phyloP scores from a whole-genome alignment of 2,329 filamentous ascomycete genomes.

The Aspergillus proliferans region DNA sequence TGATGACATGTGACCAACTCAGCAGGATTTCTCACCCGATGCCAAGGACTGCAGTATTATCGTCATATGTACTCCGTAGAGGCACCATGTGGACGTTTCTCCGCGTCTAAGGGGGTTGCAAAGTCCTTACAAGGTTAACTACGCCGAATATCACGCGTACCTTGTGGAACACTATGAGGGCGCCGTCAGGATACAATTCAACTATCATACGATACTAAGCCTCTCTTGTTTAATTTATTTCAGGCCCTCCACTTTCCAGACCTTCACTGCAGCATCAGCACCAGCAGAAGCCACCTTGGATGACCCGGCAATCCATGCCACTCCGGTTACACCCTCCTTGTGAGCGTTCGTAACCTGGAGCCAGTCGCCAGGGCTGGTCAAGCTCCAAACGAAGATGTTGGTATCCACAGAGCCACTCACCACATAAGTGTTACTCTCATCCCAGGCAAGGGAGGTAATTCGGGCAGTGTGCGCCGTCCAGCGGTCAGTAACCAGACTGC shows the following conservation, averaged over 20 bases:
- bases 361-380: conserved; percentile 73
- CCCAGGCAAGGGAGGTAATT: conserved; percentile 69
- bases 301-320: conserved; percentile 67
- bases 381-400: conserved; percentile 86
- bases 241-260: conserved; percentile 65
- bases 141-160: not conserved
- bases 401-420: conserved; percentile 85
- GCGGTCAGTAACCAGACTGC: conserved; percentile 70
- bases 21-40: no score
- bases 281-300: conserved; percentile 70
- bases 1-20: no score
- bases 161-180: not conserved
- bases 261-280: conserved; percentile 83
- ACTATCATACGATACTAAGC: no score
- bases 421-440: conserved; percentile 66
- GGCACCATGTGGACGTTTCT: no score
- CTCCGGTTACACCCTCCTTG: conserved; percentile 89
- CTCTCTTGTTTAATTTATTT: conserved; percentile 14
- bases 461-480: conserved; percentile 68
- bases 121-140: no score
- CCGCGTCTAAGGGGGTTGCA: no score
- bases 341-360: conserved; percentile 83
- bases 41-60: no score
- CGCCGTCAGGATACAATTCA: no score
- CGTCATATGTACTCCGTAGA: no score